These are phyloP conservation scores for Wickerhamomyces subpelliculosus DNA, from an alignment of 805 yeast species.

Conservation along the genomic window DNA sequence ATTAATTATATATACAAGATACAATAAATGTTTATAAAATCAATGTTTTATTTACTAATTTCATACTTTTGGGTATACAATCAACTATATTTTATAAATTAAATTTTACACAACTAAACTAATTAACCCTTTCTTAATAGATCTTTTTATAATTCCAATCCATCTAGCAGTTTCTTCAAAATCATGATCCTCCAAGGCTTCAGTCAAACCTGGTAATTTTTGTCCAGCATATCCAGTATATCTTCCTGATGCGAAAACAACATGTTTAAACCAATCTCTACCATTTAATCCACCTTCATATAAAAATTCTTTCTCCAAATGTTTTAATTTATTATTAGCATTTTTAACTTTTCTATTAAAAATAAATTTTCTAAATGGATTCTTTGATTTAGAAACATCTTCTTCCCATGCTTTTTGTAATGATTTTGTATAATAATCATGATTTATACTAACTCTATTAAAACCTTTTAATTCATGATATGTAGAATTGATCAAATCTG, in stretches of 20 bases:
- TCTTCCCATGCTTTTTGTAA: slow-evolving; percentile 24
- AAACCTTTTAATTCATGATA: slow-evolving; percentile 21
- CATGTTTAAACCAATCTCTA: slow-evolving; percentile 49
- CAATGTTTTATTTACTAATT: too few relatives aligned
- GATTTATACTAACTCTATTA: slow-evolving; percentile 14
- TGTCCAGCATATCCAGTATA: slow-evolving; percentile 52
- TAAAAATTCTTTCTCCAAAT: slow-evolving; percentile 39
- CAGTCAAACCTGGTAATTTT: slow-evolving; percentile 44
- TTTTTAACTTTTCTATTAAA: slow-evolving; percentile 19
- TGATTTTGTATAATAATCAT: slow-evolving; percentile 18
- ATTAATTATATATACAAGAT: too few relatives aligned
- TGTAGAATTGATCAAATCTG: slow-evolving; percentile 24
- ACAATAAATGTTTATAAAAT: too few relatives aligned
- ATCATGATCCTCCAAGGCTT: slow-evolving; percentile 43
- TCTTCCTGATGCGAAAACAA: slow-evolving; percentile 46
- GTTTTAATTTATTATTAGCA: slow-evolving; percentile 30
- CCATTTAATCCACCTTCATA: slow-evolving; percentile 37
- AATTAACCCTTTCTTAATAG: slow-evolving; percentile 3
- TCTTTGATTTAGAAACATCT: slow-evolving; percentile 20
- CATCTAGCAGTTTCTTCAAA: slow-evolving; percentile 23
- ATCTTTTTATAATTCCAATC: slow-evolving; percentile 17
- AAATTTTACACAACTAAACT: neutral
- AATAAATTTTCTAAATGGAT: slow-evolving; percentile 25
- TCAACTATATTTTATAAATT: too few relatives aligned
- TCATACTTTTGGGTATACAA: too few relatives aligned